These are phyloP conservation scores for Leccinum fibrillosum DNA, from an alignment of 768 basidiomycete species.

Conservation along the genomic window DNA sequence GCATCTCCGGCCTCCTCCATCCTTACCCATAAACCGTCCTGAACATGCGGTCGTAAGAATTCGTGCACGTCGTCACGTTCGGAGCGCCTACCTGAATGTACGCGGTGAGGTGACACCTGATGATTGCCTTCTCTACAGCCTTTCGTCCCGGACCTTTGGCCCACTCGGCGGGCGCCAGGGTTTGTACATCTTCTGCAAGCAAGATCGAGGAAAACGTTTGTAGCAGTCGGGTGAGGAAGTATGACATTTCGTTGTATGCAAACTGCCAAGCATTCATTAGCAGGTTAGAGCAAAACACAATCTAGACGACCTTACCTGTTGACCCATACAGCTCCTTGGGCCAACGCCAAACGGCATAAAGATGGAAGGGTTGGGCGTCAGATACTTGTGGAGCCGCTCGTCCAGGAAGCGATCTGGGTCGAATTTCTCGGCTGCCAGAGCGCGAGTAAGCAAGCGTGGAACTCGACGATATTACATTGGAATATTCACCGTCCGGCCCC, in stretches of 20 bases:
- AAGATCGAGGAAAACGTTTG: slow-evolving; percentile 49
- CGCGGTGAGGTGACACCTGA: slow-evolving; percentile 52
- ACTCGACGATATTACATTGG: neutral
- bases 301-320: slow-evolving; percentile 25
- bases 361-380: slow-evolving; percentile 53
- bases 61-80: neutral
- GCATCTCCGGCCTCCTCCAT: slow-evolving; percentile 17
- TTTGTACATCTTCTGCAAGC: slow-evolving; percentile 45
- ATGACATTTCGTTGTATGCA: slow-evolving; percentile 64
- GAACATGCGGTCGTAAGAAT: neutral
- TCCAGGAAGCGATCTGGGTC: slow-evolving; percentile 71
- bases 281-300: neutral
- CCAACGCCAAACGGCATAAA: slow-evolving; percentile 43
- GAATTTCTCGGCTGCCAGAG: slow-evolving; percentile 46
- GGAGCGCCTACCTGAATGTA: slow-evolving; percentile 39
- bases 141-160: slow-evolving; percentile 31
- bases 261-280: slow-evolving; percentile 36
- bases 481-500: slow-evolving; percentile 58
- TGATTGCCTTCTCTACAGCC: slow-evolving; percentile 44
- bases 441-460: neutral
- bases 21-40: slow-evolving; percentile 29
- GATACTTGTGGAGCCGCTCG: slow-evolving; percentile 51
- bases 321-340: slow-evolving; percentile 37
- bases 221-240: slow-evolving; percentile 57
- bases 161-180: slow-evolving; percentile 48